Conservation (phyloP, 2,329 filamentous ascomycete genomes). For the Bipolaris sorokiniana region DNA sequence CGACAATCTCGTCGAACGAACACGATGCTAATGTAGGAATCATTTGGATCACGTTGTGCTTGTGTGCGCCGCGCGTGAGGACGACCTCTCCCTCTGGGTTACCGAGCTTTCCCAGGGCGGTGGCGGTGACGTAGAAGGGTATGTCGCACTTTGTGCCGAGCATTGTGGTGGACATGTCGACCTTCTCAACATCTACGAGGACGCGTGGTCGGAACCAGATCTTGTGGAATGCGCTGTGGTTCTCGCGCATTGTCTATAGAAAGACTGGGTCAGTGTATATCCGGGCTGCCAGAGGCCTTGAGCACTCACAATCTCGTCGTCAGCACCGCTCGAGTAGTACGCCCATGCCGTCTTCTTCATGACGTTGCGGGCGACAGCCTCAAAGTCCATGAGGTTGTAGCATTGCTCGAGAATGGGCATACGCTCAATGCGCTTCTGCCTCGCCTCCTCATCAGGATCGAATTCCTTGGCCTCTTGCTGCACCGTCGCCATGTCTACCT, state of each 20-base stretch:
- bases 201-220: constrained; percentile 95
- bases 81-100: constrained; percentile 93
- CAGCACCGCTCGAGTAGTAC: constrained; percentile 93
- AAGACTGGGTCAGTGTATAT: constrained; percentile 19
- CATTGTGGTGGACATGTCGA: constrained; percentile 92
- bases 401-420: constrained; percentile 56
- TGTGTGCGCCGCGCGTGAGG: constrained; percentile 80
- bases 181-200: constrained; percentile 84
- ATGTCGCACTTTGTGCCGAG: constrained; percentile 82
- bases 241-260: constrained; percentile 84
- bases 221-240: constrained; percentile 94
- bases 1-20: constrained; percentile 95
- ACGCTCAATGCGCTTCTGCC: constrained; percentile 67
- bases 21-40: constrained; percentile 96
- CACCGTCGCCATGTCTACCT: constrained; percentile 48
- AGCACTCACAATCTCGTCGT: constrained; percentile 77
- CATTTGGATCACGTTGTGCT: constrained; percentile 95
- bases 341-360: constrained; percentile 99
- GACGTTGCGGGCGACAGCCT: constrained; percentile 83
- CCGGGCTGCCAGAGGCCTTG: not conserved
- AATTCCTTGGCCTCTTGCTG: constrained; percentile 43
- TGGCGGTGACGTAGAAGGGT: constrained; percentile 96
- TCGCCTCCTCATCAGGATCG: constrained; percentile 71
- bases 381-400: constrained; percentile 74
- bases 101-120: constrained; percentile 92